These are phyloP conservation scores for Yamadazyma siamensis DNA, from an alignment of 1,139 yeast genomes.

Conservation along the genomic window DNA sequence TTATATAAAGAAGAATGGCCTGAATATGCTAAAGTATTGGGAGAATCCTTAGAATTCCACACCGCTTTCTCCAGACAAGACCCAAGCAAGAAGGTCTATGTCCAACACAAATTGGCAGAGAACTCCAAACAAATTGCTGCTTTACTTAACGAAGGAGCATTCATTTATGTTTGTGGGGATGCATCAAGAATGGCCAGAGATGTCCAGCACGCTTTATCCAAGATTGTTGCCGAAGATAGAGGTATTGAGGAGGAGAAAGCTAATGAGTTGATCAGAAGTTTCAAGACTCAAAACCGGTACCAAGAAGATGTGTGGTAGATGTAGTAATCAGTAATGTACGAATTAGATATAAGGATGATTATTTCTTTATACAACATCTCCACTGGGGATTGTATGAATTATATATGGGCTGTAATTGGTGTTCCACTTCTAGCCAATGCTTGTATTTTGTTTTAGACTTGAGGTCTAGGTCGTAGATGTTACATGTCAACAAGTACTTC, in stretches of 20 bases:
- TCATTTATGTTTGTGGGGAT: conserved; percentile 95
- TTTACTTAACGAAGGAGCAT: conserved; percentile 72
- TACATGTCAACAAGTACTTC: conserved; percentile 33
- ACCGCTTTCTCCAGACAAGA: conserved; percentile 87
- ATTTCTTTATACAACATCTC: conserved; percentile 28
- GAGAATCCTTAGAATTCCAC: conserved; percentile 62
- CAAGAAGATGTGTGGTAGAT: conserved; percentile 96
- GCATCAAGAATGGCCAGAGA: conserved; percentile 96
- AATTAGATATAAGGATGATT: background rate
- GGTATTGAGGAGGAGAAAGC: conserved; percentile 64
- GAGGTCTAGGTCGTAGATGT: conserved; percentile 44
- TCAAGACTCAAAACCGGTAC: conserved; percentile 81
- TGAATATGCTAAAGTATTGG: conserved; percentile 59
- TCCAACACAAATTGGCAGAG: conserved; percentile 75
- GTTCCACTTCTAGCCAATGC: conserved; percentile 42
- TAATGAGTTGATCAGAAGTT: conserved; percentile 70
- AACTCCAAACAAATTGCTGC: conserved; percentile 52
- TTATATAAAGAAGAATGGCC: conserved; percentile 87
- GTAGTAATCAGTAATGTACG: background rate
- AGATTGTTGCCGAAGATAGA: conserved; percentile 60
- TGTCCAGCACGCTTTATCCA: conserved; percentile 71
- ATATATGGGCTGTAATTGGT: conserved; percentile 31
- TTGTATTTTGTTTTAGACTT: conserved; percentile 38
- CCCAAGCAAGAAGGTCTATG: conserved; percentile 67
- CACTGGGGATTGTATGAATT: conserved; percentile 35